These are phyloP conservation scores for Exophiala bonariae DNA, from an alignment of 2,329 filamentous ascomycete genomes.

Conservation along the genomic window DNA sequence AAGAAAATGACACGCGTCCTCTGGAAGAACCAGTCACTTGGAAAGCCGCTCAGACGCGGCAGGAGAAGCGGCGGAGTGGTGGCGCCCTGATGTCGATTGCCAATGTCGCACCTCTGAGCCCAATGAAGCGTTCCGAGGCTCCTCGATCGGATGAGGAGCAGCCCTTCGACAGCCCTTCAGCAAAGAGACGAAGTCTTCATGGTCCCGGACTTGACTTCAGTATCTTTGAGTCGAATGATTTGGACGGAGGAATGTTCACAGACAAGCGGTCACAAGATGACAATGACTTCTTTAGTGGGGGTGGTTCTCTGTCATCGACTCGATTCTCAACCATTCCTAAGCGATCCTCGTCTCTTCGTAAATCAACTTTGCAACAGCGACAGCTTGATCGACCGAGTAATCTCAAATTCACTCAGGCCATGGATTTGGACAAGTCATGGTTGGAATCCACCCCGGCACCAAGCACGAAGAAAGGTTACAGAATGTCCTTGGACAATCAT, in stretches of 20 bases:
- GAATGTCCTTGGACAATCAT: conserved; percentile 78
- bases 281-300: conserved; percentile 31
- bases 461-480: conserved; percentile 62
- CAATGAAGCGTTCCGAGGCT: conserved; percentile 87
- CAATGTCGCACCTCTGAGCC: conserved; percentile 62
- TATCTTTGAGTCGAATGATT: conserved; percentile 64
- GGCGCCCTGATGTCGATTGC: conserved; percentile 44
- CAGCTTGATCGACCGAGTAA: conserved; percentile 62
- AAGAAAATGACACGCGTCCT: conserved; percentile 25
- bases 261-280: conserved; percentile 31
- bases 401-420: conserved; percentile 34
- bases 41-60: conserved; percentile 43
- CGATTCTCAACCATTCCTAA: conserved; percentile 59
- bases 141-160: conserved; percentile 80
- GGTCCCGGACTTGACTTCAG: conserved; percentile 68
- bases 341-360: conserved; percentile 75
- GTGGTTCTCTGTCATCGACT: conserved; percentile 39
- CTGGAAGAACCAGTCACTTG: conserved; percentile 21
- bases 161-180: conserved; percentile 77
- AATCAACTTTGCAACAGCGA: conserved; percentile 85
- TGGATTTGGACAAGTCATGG: conserved; percentile 45
- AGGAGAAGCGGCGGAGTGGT: conserved; percentile 51
- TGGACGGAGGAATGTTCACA: conserved; percentile 31
- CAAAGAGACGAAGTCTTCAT: conserved; percentile 87
- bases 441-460: conserved; percentile 46